phyloP scores from a whole-genome alignment of 805 yeast genomes.

The Wickerhamomyces kurtzmanii region DNA sequence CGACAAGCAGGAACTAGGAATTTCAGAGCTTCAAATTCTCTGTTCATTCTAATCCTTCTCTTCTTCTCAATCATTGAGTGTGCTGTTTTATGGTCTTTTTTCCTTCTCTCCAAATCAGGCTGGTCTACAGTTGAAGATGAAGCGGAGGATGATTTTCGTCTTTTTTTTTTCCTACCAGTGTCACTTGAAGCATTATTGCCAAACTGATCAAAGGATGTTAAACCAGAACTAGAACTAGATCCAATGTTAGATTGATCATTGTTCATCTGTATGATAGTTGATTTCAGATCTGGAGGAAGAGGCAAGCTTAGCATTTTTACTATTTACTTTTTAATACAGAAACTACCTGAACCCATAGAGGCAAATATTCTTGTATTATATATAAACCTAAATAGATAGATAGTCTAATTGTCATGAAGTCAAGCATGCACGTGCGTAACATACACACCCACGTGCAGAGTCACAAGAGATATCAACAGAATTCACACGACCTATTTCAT shows the following conservation, averaged over 20 bases:
- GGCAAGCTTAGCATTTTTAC: constrained; percentile 22
- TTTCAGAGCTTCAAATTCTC: constrained; percentile 77
- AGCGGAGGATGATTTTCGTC: constrained; percentile 14
- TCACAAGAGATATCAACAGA: too few relatives aligned
- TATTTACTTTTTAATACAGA: too few relatives aligned
- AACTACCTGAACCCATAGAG: too few relatives aligned
- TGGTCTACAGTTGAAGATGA: too few relatives aligned
- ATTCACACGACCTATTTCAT: too few relatives aligned
- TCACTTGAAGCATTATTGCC: constrained; percentile 1
- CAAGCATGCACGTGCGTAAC: too few relatives aligned
- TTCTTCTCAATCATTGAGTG: constrained; percentile 78
- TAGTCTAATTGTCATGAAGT: too few relatives aligned
- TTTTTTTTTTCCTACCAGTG: constrained; percentile 12
- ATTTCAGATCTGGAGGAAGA: constrained; percentile 36
- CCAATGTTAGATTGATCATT: constrained; percentile 3
- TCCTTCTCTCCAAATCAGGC: constrained; percentile 26
- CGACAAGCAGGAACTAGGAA: constrained; percentile 74
- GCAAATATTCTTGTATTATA: too few relatives aligned
- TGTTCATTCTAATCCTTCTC: constrained; percentile 67
- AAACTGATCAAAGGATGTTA: constrained; percentile 3
- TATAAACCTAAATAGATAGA: too few relatives aligned
- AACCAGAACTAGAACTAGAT: constrained; percentile 4
- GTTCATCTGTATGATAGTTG: constrained; percentile 35
- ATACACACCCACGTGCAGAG: too few relatives aligned
- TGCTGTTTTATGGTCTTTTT: constrained; percentile 40